These are phyloP conservation scores for Aegilops speltoides DNA, from an alignment of 176 grass and related monocot species.

Conservation along the genomic window DNA sequence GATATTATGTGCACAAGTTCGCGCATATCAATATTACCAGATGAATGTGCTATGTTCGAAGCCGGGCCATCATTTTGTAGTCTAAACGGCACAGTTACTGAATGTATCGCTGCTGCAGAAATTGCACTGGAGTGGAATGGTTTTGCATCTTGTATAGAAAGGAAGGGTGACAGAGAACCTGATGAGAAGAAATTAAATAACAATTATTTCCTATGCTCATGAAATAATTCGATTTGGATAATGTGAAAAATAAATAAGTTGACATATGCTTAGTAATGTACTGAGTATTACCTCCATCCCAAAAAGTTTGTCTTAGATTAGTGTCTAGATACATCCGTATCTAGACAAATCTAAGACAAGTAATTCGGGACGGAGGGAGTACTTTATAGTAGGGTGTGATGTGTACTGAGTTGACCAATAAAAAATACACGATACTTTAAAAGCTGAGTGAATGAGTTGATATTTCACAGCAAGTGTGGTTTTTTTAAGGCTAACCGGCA, in stretches of 20 bases:
- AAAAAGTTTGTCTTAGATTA: no score
- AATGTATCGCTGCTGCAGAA: slow-evolving; percentile 82
- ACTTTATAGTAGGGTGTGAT: not conserved
- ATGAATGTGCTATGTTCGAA: slow-evolving; percentile 37
- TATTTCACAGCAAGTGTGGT: not conserved
- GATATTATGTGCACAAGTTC: slow-evolving; percentile 70
- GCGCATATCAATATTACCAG: slow-evolving; percentile 63
- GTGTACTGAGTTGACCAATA: not conserved
- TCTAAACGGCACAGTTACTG: slow-evolving; percentile 69
- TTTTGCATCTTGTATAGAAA: slow-evolving; percentile 72
- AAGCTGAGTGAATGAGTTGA: not conserved
- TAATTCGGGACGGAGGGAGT: no score
- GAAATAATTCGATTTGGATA: not conserved
- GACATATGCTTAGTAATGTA: not conserved
- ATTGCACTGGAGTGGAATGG: slow-evolving; percentile 78
- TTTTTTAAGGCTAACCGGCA: no score
- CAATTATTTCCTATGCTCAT: not conserved
- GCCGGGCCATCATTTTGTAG: slow-evolving; percentile 37
- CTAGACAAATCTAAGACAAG: no score
- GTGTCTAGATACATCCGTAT: no score
- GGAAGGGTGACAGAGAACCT: slow-evolving; percentile 61
- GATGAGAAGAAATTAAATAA: slow-evolving; percentile 14
- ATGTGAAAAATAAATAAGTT: not conserved
- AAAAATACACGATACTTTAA: not conserved
- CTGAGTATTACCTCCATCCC: no score